These are phyloP conservation scores for Asclepias syriaca DNA, from an alignment of 257 asterid genomes.

Conservation along the genomic window DNA sequence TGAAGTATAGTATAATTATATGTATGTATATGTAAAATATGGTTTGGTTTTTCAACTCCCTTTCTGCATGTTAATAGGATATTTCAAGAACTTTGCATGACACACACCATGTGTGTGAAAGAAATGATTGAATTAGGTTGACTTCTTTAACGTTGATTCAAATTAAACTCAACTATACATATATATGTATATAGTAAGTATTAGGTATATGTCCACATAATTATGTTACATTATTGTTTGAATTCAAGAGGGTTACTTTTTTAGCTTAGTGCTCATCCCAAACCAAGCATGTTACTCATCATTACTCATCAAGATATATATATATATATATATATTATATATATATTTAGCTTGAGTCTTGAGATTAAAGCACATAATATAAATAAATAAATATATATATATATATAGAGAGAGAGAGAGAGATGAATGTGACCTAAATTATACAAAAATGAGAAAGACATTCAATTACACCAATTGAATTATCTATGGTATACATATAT, in stretches of 20 bases:
- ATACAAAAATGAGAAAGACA: too few species aligned
- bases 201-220: not conserved
- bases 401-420: too few species aligned
- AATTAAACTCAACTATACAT: not conserved
- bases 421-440: too few species aligned
- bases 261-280: conserved; percentile 7
- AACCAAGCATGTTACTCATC: conserved; percentile 19
- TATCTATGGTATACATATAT: too few species aligned
- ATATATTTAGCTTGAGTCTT: not conserved
- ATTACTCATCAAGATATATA: conserved; percentile 3
- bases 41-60: not conserved
- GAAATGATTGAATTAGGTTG: conserved; percentile 8
- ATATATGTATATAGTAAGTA: not conserved
- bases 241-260: conserved; percentile 1
- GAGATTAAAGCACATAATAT: not conserved
- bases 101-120: conserved; percentile 8
- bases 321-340: too few species aligned
- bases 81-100: conserved; percentile 1
- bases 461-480: too few species aligned
- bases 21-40: too few species aligned
- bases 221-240: conserved; percentile 9
- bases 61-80: not conserved
- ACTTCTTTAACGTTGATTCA: conserved; percentile 2
- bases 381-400: too few species aligned
- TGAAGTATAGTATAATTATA: too few species aligned